Base-by-base conservation (phyloP, 495 filamentous ascomycete genomes). In the Annulohypoxylon nitens region DNA sequence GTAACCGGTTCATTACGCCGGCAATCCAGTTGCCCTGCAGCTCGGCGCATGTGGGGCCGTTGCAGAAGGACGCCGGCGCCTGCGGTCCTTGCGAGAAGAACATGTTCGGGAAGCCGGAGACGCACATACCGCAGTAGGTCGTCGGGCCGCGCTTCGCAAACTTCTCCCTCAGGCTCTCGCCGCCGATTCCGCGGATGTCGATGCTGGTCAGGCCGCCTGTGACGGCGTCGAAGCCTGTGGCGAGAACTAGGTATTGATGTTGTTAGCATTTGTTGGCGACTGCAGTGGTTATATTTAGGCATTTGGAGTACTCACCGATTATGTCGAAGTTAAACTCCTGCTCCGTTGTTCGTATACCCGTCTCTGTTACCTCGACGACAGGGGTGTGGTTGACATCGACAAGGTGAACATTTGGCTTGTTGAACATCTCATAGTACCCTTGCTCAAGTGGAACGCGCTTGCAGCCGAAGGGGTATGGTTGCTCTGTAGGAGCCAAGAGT, bases 401-500 rank as follows among this genome's bases (percentile, higher is more conserved):
- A 10, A 91, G 50, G 30, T 88, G 78, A 16, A 90, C 87, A 65
- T 85, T 86, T 0, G 82, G 78, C 16, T 79, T 75, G 66, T 90
- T 87, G 78, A 90, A 87, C 39, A 84, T 81, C 68, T 90, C 88
- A 66, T 85, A 90, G 77, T 87, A 91, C 50, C 84, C 77, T 23
- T 79, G 66, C 66, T 90, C 88, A 4, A 91, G 80, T 14, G 81
- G 85, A 2, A 86, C 84, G 0, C 89, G 82, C 73, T 89, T 90
- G 7, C 82, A 76, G 10, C 88, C 89, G 41, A 85, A 89, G 0
- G 80, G 72, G 68, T 90, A 85, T 0, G 84, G 87, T 37, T 80
- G 81, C 50, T 88, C 75, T 11, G 81, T 48, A 0, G 88, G 89
- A 0, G 87, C 88, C n/a, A 91, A 78, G 10, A 88, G 60, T 20